phyloP scores from a whole-genome alignment of 2,329 filamentous ascomycete species.

The Epichloe uncinata region DNA sequence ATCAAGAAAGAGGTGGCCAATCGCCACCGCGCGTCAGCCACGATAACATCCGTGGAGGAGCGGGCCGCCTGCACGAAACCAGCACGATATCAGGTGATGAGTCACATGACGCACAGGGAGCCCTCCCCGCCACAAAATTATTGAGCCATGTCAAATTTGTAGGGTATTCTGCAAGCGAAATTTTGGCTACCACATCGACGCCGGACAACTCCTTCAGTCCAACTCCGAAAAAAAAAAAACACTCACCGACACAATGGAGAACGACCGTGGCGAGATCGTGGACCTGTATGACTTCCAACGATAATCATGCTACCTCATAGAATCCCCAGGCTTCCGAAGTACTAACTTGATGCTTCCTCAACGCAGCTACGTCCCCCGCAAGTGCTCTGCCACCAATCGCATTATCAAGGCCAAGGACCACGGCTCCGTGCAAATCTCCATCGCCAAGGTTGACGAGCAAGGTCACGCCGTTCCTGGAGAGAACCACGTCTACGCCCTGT shows the following conservation, averaged over 20 bases:
- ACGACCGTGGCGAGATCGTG: slow-evolving; percentile 99
- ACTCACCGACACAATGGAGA: slow-evolving; percentile 72
- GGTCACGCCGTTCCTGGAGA: slow-evolving; percentile 86
- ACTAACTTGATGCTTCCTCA: slow-evolving; percentile 12
- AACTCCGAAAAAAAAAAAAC: slow-evolving; percentile 13
- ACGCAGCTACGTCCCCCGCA: slow-evolving; percentile 86
- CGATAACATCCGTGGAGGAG: background rate
- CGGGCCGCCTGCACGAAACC: slow-evolving; percentile 11
- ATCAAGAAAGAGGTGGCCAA: background rate
- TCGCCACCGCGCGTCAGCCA: background rate
- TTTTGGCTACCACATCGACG: slow-evolving; percentile 18
- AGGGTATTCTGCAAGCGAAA: slow-evolving; percentile 15
- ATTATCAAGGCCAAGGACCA: slow-evolving; percentile 99
- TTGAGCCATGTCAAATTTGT: slow-evolving; percentile 21
- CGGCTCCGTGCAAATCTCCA: slow-evolving; percentile 91
- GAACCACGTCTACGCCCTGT: slow-evolving; percentile 94
- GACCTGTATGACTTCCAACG: slow-evolving; percentile 63
- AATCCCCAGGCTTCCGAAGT: slow-evolving; percentile 8
- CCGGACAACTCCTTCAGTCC: slow-evolving; percentile 12
- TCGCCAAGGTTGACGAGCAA: slow-evolving; percentile 98
- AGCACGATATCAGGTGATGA: slow-evolving; percentile 22
- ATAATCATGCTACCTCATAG: background rate
- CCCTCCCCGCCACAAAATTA: slow-evolving; percentile 25
- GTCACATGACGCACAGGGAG: slow-evolving; percentile 23
- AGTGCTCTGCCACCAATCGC: slow-evolving; percentile 97